Evolutionary conservation across 2,329 filamentous ascomycete genomes (phyloP).

Genomic region (Onygenales sp.): DNA sequence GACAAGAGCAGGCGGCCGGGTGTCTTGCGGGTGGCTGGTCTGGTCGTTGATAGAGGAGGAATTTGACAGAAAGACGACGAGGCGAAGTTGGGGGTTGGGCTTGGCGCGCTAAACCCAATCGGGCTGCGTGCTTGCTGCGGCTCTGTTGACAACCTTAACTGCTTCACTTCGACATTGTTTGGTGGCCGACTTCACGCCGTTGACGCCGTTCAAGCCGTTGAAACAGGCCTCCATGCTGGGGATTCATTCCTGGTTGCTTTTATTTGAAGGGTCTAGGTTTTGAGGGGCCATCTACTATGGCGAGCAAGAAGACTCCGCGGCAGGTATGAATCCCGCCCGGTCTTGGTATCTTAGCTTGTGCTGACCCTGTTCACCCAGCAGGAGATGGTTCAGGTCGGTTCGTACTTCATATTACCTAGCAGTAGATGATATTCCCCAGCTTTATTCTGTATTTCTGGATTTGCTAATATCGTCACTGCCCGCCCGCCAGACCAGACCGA

Average conservation of each 20-base stretch:
- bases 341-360: background rate
- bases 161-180: too few species aligned
- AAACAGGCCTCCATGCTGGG: background rate
- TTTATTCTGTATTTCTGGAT: background rate
- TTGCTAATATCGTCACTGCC: background rate
- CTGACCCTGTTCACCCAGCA: slow-evolving; percentile 27
- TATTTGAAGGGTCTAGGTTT: background rate
- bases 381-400: slow-evolving; percentile 99
- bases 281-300: slow-evolving; percentile 17
- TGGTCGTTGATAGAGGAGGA: background rate
- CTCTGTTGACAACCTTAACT: too few species aligned
- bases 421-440: background rate
- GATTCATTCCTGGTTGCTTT: background rate
- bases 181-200: too few species aligned
- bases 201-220: too few species aligned
- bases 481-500: slow-evolving; percentile 26
- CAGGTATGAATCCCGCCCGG: slow-evolving; percentile 47
- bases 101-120: slow-evolving; percentile 11
- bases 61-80: slow-evolving; percentile 8
- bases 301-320: slow-evolving; percentile 51
- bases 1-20: background rate
- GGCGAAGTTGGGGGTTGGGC: slow-evolving; percentile 13
- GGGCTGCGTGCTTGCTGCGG: background rate
- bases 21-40: background rate
- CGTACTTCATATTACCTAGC: slow-evolving; percentile 36